These are phyloP conservation scores for Penicillium sp. DNA, from an alignment of 2,329 filamentous ascomycete genomes.

Conservation along the genomic window DNA sequence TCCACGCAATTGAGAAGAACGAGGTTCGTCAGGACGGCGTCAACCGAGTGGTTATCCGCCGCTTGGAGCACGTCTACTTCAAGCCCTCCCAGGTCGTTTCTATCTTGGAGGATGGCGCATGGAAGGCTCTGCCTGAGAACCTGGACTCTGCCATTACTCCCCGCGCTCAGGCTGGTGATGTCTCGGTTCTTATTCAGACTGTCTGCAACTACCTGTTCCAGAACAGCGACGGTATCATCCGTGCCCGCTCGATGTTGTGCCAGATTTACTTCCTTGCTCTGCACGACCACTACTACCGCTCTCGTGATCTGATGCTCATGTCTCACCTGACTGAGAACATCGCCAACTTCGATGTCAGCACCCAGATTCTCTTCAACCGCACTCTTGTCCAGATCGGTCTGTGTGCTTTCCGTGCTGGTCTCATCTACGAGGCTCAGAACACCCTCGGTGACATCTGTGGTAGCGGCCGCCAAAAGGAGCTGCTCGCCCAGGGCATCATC, in stretches of 20 bases:
- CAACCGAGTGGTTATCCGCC: constrained; percentile 90
- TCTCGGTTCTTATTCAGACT: constrained; percentile 71
- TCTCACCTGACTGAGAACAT: constrained; percentile 98
- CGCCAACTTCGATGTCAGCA: constrained; percentile 91
- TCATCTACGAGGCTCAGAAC: constrained; percentile 96
- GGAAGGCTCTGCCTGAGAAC: constrained; percentile 71
- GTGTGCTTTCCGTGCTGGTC: constrained; percentile 94
- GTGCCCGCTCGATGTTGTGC: constrained; percentile 94
- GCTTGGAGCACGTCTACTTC: constrained; percentile 98
- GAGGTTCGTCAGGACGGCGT: constrained; percentile 80
- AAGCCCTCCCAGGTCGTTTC: constrained; percentile 93
- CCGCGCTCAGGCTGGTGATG: constrained; percentile 66
- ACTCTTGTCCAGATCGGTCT: constrained; percentile 97
- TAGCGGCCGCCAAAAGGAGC: constrained; percentile 95
- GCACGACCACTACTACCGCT: constrained; percentile 96
- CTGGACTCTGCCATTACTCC: constrained; percentile 81
- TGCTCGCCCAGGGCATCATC: constrained; percentile 96
- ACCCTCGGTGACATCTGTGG: constrained; percentile 98
- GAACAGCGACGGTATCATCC: constrained; percentile 92
- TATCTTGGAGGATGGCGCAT: constrained; percentile 91
- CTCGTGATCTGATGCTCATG: constrained; percentile 99
- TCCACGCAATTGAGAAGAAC: constrained; percentile 68
- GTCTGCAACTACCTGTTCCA: constrained; percentile 95
- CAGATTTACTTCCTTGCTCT: constrained; percentile 98
- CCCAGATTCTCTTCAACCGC: constrained; percentile 97